Base-by-base conservation (phyloP, 2,329 filamentous ascomycete genomes). In the Cladophialophora exuberans region DNA sequence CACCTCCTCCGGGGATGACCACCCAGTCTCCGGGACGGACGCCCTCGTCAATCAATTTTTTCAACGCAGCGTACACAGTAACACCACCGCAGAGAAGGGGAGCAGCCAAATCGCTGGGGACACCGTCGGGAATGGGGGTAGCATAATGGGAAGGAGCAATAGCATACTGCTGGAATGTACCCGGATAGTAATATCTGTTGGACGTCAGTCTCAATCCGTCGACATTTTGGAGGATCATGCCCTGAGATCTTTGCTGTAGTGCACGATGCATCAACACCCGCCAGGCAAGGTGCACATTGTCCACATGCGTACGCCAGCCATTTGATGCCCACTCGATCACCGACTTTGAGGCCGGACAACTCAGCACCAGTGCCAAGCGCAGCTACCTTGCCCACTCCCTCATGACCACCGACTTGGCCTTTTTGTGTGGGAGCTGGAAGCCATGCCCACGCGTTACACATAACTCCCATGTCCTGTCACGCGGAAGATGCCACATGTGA, bases 131-230 rank as follows among this genome's bases (percentile, higher is more conserved):
- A 62, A 89, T 87, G 1, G 84, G 84, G 0, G 86, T 88, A 2
- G 88, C 85, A 67, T 89, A 88, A 70, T 81, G 79, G 2, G 85
- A 85, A 7, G 83, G 83, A 0, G 79, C 80, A 13, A 86, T 66
- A 15, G 80, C 80, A 65, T 88, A 89, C 71, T 88, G 84, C 67
- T 88, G 86, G 67, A 88, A 89, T n/a, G 85, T 89, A 31, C 86
- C 86, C 0, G 85, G 85, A 0, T 80, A 83, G 67, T 83, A 86
- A 71, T 87, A 88, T 4, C 86, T 49, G 17, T n/a, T 10, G 23
- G 13, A 11, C 3, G 33, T 23, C 15, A 31, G 46, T 26, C 11
- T 28, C 23, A 6, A 41, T 49, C 35, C 15, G 22, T 3, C 17
- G 23, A 11, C 23, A 17, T 38, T 23, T 41, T 6, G 13, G 6